Conservation (phyloP, 805 yeast species). For the Metschnikowia kofuensis region DNA sequence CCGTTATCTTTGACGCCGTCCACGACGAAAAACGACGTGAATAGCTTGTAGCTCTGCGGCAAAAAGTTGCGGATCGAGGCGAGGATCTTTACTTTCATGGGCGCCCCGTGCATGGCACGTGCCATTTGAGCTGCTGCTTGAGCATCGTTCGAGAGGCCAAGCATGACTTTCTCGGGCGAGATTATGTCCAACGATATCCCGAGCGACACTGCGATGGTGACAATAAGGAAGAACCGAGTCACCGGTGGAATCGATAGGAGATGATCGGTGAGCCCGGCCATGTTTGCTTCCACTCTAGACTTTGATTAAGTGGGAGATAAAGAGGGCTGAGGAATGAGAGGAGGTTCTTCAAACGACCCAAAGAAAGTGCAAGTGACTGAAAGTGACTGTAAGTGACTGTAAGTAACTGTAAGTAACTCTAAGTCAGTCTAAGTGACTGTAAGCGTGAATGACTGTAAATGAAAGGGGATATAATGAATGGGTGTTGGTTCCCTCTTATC, state of each 20-base stretch:
- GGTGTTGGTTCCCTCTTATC: too few species aligned
- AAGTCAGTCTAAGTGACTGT: too few species aligned
- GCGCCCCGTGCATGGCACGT: neutral
- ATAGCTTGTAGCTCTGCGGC: constrained; percentile 44
- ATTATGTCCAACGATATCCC: constrained; percentile 22
- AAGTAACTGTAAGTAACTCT: too few species aligned
- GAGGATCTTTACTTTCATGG: neutral
- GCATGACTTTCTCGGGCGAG: constrained; percentile 13
- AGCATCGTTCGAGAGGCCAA: constrained; percentile 1
- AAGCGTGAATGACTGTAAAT: too few species aligned
- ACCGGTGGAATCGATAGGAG: constrained; percentile 52
- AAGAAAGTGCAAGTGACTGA: too few species aligned
- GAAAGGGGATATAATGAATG: too few species aligned
- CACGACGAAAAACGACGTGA: constrained; percentile 50
- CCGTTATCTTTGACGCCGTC: constrained; percentile 28
- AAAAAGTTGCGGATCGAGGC: neutral
- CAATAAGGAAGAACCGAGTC: constrained; percentile 53
- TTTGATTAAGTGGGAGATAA: too few species aligned
- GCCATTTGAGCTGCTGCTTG: neutral
- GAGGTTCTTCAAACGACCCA: too few species aligned
- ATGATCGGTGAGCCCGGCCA: constrained; percentile 11
- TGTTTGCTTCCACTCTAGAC: too few species aligned
- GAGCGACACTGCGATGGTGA: constrained; percentile 45
- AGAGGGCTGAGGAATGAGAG: too few species aligned
- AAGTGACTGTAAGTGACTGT: too few species aligned